Percentiles rank a stretch among this genome's conserved stretches.
These are phyloP conservation scores for Niebla homalea DNA, from an alignment of 495 filamentous ascomycete species.

Conservation along the genomic window DNA sequence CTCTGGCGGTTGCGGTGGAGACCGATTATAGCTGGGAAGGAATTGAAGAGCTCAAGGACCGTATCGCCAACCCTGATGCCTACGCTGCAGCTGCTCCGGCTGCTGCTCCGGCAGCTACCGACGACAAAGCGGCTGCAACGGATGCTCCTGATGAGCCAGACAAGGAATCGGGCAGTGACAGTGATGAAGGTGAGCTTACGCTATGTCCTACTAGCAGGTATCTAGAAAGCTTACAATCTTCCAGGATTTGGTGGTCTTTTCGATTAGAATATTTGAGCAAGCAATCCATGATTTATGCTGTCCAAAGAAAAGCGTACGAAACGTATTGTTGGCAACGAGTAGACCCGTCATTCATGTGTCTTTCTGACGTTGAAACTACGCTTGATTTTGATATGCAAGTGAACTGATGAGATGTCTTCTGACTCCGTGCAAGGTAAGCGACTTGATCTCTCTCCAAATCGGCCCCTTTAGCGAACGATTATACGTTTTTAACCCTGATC, in stretches of 20 bases:
- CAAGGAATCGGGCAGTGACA: conserved; percentile 33
- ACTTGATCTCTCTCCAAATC: neutral
- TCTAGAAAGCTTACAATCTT: conserved; percentile 9
- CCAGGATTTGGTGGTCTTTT: conserved; percentile 45
- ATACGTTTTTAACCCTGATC: conserved; percentile 47
- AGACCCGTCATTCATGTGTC: too few relatives aligned
- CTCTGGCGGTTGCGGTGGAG: conserved; percentile 75
- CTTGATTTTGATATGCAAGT: too few relatives aligned
- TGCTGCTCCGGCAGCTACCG: conserved; percentile 38
- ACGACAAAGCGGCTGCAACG: conserved; percentile 20
- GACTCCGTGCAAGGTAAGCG: neutral
- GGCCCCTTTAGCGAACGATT: conserved; percentile 34
- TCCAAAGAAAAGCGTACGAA: too few relatives aligned
- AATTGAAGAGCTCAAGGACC: conserved; percentile 95
- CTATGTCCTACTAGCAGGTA: neutral
- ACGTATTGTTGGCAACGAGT: too few relatives aligned
- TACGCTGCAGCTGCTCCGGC: conserved; percentile 71
- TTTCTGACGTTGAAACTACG: too few relatives aligned
- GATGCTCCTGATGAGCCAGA: conserved; percentile 41
- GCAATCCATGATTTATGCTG: too few relatives aligned
- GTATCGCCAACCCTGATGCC: conserved; percentile 94
- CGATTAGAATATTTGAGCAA: conserved; percentile 30
- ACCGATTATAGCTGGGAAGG: conserved; percentile 91
- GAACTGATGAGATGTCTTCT: too few relatives aligned
- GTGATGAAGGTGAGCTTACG: conserved; percentile 29